Evolutionary conservation across 2,329 filamentous ascomycete species (phyloP), one percentile per base, ranked within the genome.

Genomic region (Bipolaris gigantea): DNA sequence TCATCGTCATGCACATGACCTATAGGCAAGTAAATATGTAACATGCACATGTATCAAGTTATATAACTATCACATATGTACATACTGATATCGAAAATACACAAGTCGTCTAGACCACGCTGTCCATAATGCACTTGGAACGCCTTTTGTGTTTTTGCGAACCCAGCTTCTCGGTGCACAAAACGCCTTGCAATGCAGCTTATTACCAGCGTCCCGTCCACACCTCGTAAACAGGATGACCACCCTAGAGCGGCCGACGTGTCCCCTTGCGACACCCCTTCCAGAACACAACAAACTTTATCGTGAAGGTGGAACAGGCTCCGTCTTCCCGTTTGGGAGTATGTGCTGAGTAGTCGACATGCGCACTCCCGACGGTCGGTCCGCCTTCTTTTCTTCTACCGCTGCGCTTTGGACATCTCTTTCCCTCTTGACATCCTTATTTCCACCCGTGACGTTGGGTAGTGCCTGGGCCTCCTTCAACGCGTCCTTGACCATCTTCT

Each of bases 401-500:
- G 35, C 40, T n/a, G 27, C 38, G 21, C 30, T 38, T 40, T 35
- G 53, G 4, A 30, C 38, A 21, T 23, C 55, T 5, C 25, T 33
- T n/a, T 33, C 40, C 30, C 38, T 47, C 19, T 38, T 45, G 11
- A 38, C n/a, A 10, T 47, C 35, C 10, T 33, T 11, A 25, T 53
- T 48, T 15, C 51, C 50, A 34, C 40, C 25, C 18, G 41, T 47
- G 13, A 44, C 38, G 1, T 38, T 36, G 34, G 46, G 27, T 18
- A 47, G 34, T 44, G 47, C 43, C 15, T 56, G 56, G 1, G 62
- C 66, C 30, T 72, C 65, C 5, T 33, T 57, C 43, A 72, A 33
- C 2, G 65, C 70, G 11, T 66, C 54, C 16, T 71, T 75, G 10
- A 79, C 78, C 11, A 81, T 61, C 47, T 75, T 69, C 35, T 77